Evolutionary conservation across 805 yeast species (phyloP).

Genomic region (Osmozyma mogii): DNA sequence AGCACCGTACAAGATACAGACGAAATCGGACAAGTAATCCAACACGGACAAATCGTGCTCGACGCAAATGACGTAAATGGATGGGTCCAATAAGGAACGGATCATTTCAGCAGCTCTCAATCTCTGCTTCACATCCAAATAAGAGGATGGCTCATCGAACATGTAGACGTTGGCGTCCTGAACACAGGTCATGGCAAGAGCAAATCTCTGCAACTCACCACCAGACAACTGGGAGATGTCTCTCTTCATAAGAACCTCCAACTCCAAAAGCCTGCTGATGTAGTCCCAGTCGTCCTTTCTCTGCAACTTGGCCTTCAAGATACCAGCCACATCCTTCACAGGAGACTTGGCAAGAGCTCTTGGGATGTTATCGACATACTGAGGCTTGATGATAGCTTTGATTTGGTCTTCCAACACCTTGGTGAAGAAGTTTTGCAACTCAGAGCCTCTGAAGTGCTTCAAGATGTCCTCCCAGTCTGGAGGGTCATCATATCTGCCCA

Average conservation of each 20-base stretch:
- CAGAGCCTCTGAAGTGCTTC: constrained; percentile 90
- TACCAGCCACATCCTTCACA: constrained; percentile 75
- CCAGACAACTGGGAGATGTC: constrained; percentile 89
- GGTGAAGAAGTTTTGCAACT: constrained; percentile 92
- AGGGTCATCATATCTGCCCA: constrained; percentile 91
- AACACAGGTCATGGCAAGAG: constrained; percentile 94
- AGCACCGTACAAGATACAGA: constrained; percentile 95
- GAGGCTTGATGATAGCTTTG: constrained; percentile 97
- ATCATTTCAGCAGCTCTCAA: constrained; percentile 93
- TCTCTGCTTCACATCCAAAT: constrained; percentile 97
- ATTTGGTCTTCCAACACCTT: constrained; percentile 89
- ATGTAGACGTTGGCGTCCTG: constrained; percentile 93
- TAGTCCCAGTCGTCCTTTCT: constrained; percentile 60
- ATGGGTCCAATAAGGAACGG: constrained; percentile 70
- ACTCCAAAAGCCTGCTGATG: constrained; percentile 64
- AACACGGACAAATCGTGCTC: constrained; percentile 98
- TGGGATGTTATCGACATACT: constrained; percentile 96
- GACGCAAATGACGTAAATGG: constrained; percentile 86
- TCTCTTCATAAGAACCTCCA: constrained; percentile 70
- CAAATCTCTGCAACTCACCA: constrained; percentile 98
- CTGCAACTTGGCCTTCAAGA: constrained; percentile 70
- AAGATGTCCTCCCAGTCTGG: constrained; percentile 97
- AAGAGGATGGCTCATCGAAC: constrained; percentile 99
- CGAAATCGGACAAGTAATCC: constrained; percentile 94
- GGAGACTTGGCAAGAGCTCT: constrained; percentile 88